phyloP scores from a whole-genome alignment of 2,329 filamentous ascomycete genomes.

The Mycosphaerelloides madeirae region DNA sequence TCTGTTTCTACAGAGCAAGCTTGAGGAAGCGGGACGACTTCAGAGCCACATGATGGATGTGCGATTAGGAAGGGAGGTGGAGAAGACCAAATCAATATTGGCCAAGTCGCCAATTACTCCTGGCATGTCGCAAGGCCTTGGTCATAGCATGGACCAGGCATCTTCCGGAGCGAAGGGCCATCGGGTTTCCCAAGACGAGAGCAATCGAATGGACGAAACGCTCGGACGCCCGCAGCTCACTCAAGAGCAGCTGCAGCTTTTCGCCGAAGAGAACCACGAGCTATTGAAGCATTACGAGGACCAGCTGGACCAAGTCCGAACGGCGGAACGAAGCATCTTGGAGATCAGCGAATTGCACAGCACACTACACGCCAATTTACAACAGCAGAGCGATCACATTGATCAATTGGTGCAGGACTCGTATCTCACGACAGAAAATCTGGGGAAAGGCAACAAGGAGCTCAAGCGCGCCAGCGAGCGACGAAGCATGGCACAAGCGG shows the following conservation, averaged over 20 bases:
- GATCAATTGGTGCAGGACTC: slow-evolving; percentile 84
- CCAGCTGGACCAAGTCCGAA: slow-evolving; percentile 87
- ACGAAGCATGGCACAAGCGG: slow-evolving; percentile 45
- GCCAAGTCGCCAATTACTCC: slow-evolving; percentile 51
- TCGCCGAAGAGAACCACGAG: slow-evolving; percentile 86
- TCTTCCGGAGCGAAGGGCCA: slow-evolving; percentile 1
- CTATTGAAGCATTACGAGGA: slow-evolving; percentile 93
- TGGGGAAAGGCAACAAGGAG: slow-evolving; percentile 85
- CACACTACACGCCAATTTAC: slow-evolving; percentile 78
- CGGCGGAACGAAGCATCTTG: slow-evolving; percentile 80
- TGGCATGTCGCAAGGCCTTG: background rate
- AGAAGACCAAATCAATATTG: slow-evolving; percentile 82
- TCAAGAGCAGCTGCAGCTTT: slow-evolving; percentile 83
- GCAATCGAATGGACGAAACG: background rate
- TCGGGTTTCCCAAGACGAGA: background rate
- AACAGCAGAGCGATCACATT: slow-evolving; percentile 81
- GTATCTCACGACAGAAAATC: slow-evolving; percentile 74
- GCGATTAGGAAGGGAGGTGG: slow-evolving; percentile 74
- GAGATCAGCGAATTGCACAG: slow-evolving; percentile 93
- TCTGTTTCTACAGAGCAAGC: slow-evolving; percentile 69
- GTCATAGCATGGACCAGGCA: background rate
- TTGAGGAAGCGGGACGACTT: slow-evolving; percentile 71
- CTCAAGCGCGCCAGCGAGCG: slow-evolving; percentile 71
- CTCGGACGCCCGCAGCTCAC: slow-evolving; percentile 49
- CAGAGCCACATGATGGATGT: slow-evolving; percentile 94